phyloP scores from a whole-genome alignment of 2,329 filamentous ascomycete species.

The Chaetomium strumarium region DNA sequence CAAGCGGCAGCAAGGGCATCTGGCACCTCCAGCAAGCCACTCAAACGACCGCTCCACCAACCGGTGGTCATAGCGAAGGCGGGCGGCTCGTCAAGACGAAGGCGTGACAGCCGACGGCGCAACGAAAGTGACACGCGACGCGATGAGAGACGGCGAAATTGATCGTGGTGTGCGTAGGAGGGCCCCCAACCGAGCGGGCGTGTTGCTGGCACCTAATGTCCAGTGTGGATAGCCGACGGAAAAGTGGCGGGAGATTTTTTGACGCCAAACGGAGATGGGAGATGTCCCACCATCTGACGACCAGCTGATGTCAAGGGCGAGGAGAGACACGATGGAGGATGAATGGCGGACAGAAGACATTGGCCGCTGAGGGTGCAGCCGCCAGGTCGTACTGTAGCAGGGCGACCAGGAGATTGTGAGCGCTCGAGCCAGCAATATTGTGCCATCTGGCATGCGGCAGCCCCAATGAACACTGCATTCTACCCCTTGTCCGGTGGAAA shows the following conservation, averaged over 20 bases:
- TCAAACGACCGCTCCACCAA: constrained; percentile 53
- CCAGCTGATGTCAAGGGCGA: constrained; percentile 10
- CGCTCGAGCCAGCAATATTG: constrained; percentile 37
- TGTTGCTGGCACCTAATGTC: constrained; percentile 17
- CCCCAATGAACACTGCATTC: constrained; percentile 32
- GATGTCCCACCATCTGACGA: constrained; percentile 11
- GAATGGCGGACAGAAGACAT: constrained; percentile 18
- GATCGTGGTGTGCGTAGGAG: constrained; percentile 9
- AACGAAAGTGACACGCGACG: constrained; percentile 24
- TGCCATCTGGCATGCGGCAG: constrained; percentile 42
- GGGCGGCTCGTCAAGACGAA: constrained; percentile 32
- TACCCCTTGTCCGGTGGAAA: constrained; percentile 27
- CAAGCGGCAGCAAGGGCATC: constrained; percentile 46
- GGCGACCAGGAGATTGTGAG: constrained; percentile 24
- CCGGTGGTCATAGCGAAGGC: constrained; percentile 46
- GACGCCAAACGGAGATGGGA: constrained; percentile 10
- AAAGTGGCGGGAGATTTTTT: constrained; percentile 11
- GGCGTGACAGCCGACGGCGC: constrained; percentile 32
- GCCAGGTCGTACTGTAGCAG: constrained; percentile 22
- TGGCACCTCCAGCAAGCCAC: constrained; percentile 41
- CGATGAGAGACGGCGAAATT: constrained; percentile 26
- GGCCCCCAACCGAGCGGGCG: constrained; percentile 4
- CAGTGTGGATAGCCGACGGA: constrained; percentile 11
- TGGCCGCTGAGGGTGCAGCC: constrained; percentile 19
- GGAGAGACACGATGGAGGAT: constrained; percentile 14